Evolutionary conservation across 208 protist genomes (phyloP), one percentile per base, ranked within the genome.

Genomic region (Trypanosoma avium): DNA sequence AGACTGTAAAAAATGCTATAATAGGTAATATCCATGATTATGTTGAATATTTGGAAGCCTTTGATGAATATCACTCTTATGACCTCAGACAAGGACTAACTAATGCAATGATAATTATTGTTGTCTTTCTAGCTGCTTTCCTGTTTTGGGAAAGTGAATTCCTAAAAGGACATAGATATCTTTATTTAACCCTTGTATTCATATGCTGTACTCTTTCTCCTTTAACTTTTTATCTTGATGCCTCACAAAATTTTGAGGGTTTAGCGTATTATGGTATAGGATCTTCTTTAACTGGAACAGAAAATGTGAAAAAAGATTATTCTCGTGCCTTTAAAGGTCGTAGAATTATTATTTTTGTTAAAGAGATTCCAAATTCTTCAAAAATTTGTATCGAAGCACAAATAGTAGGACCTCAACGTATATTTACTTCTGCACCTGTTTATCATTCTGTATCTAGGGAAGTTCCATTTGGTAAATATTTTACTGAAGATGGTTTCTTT

Each of bases 381-480:
- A 62, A 63, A 4, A n/a, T 90, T 1, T 74, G 19, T 6, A 73
- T 90, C 32, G 70, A 75, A 29, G 72, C 65, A 1, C 79, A 88
- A 55, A 27, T 93, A 26, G 61, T 89, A 17, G 81, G 75, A 12
- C 42, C 50, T 1, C 48, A 57, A n/a, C 67, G 53, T 30, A 45
- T 78, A 0, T 81, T 88, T 54, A 29, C 53, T 5, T 22, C 66
- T 30, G 56, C 76, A 22, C 22, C 35, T 24, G 59, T 84, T 38
- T 78, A 82, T 46, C 64, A 63, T 46, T 72, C 63, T 12, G 70
- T 78, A 9, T 73, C 81, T 30, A 85, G 81, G 32, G 79, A 67
- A 19, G 71, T 87, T 12, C 67, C 73, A 27, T 88, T 81, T 50
- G 76, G 81, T 19, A 72, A 82, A 62, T 94, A 88, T 73, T 94